Evolutionary conservation across 352 stramenopile species (phyloP), one percentile per base, ranked within the genome.

Genomic region (Phytopythium sindhum): DNA sequence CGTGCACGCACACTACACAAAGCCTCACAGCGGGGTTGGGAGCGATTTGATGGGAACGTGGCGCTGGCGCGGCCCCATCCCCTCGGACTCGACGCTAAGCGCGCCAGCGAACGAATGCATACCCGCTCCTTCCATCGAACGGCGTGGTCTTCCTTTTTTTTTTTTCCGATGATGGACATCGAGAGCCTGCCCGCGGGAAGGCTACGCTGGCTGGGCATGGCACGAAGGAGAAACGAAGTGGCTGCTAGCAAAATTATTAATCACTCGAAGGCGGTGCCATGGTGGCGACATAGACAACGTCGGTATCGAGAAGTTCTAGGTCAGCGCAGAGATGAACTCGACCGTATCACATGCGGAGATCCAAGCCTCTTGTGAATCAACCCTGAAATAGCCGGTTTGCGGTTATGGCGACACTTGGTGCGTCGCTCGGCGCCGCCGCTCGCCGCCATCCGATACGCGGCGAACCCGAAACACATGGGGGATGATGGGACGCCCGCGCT

Each of bases 21-120:
- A n/a, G n/a, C n/a, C n/a, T n/a, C n/a, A 23, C 41, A 19, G 41
- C 42, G 42, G 42, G 42, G 15, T 50, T 21, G 42, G 21, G 15
- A 23, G 15, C 17, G 42, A 28, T 24, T 52, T 14, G 45, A 52
- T 52, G 45, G 45, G 45, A 26, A 52, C 45, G 45, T 5, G 45
- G 10, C 23, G 10, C 4, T 50, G 23, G 5, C 19, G 26, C 42
- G 24, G n/a, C 15, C 21, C 42, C 42, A 48, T 48, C 42, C 11
- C 42, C 42, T 8, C 2, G 19, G 42, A 19, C 42, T 48, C 42
- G 15, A 21, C 42, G 12, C 42, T 10, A 39, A 39, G 33, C 33
- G 33, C 33, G 33, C 26, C 47, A 54, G 47, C 47, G 26, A 19
- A 54, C 47, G 47, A 35, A 35, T 54, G 24, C 47, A 54, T 54